Percentiles rank a stretch among this genome's conserved stretches.
Conservation (phyloP, 208 protist genomes). For the Trypanosoma rangeli region DNA sequence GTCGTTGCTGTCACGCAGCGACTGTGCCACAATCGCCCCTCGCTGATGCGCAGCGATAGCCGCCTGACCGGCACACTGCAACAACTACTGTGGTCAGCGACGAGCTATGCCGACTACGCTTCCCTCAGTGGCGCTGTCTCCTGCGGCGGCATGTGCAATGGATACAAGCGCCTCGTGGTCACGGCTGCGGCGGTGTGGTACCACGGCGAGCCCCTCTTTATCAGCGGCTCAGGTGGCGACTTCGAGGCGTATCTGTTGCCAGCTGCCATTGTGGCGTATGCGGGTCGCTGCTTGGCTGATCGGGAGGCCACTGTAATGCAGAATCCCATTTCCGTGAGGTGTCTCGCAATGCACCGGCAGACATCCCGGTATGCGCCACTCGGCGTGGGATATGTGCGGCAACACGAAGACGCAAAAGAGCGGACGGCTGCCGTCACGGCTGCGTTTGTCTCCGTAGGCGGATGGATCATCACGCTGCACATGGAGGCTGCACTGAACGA, state of each 20-base stretch:
- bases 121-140: conserved; percentile 37
- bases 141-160: conserved; percentile 29
- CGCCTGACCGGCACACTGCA: conserved; percentile 32
- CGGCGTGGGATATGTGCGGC: conserved; percentile 19
- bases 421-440: conserved; percentile 25
- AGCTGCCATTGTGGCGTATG: conserved; percentile 37
- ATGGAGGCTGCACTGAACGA: conserved; percentile 40
- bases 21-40: conserved; percentile 33
- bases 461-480: conserved; percentile 55
- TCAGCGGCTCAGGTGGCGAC: conserved; percentile 11
- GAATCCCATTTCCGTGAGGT: conserved; percentile 19
- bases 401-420: neutral
- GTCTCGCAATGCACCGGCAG: conserved; percentile 17
- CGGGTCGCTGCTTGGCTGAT: conserved; percentile 20
- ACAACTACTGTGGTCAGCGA: conserved; percentile 41
- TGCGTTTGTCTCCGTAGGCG: conserved; percentile 36
- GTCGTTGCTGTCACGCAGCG: conserved; percentile 25
- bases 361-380: neutral
- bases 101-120: conserved; percentile 29
- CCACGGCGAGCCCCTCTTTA: conserved; percentile 23
- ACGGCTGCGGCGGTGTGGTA: conserved; percentile 34
- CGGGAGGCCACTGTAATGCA: neutral
- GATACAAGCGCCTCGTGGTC: conserved; percentile 24
- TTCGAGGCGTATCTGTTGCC: conserved; percentile 39
- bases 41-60: conserved; percentile 29